These are phyloP conservation scores for Rhodotorula taiwanensis DNA, from an alignment of 768 basidiomycete species.

Conservation along the genomic window DNA sequence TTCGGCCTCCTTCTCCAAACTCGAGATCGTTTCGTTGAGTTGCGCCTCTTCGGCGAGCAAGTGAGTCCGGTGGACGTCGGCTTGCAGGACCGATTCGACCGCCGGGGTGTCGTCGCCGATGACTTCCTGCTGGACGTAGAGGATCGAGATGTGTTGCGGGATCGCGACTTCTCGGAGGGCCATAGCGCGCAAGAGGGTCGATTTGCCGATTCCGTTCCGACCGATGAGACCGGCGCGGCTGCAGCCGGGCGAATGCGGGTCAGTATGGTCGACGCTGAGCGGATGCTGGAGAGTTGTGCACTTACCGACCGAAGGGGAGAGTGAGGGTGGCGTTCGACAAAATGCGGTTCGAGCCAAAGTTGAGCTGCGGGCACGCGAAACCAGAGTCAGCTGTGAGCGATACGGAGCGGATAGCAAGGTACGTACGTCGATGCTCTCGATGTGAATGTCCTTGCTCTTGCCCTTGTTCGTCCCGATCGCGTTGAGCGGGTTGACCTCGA, in stretches of 20 bases:
- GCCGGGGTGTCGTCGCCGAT: constrained; percentile 88
- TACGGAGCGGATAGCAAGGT: constrained; percentile 49
- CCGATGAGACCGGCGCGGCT: constrained; percentile 77
- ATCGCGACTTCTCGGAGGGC: constrained; percentile 91
- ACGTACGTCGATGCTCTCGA: constrained; percentile 76
- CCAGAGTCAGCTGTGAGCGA: no score
- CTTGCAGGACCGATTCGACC: constrained; percentile 90
- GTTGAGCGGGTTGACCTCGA: constrained; percentile 96
- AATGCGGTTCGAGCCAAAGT: constrained; percentile 87
- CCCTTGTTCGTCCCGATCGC: constrained; percentile 60
- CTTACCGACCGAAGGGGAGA: constrained; percentile 66
- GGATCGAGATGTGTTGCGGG: constrained; percentile 82
- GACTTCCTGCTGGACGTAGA: constrained; percentile 98
- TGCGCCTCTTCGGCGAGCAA: constrained; percentile 73
- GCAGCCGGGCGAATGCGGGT: neutral
- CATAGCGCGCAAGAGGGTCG: constrained; percentile 86
- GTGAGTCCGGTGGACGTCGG: constrained; percentile 98
- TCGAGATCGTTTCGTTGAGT: constrained; percentile 63
- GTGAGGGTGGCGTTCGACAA: constrained; percentile 74
- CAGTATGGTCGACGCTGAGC: neutral
- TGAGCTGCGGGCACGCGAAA: constrained; percentile 12
- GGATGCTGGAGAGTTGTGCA: neutral
- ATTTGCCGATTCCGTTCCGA: constrained; percentile 92
- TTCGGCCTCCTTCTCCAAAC: constrained; percentile 28
- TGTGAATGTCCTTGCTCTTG: constrained; percentile 95